Evolutionary conservation across 805 yeast genomes (phyloP), one percentile per base, ranked within the genome.

Genomic region (Cephaloascus fragrans): DNA sequence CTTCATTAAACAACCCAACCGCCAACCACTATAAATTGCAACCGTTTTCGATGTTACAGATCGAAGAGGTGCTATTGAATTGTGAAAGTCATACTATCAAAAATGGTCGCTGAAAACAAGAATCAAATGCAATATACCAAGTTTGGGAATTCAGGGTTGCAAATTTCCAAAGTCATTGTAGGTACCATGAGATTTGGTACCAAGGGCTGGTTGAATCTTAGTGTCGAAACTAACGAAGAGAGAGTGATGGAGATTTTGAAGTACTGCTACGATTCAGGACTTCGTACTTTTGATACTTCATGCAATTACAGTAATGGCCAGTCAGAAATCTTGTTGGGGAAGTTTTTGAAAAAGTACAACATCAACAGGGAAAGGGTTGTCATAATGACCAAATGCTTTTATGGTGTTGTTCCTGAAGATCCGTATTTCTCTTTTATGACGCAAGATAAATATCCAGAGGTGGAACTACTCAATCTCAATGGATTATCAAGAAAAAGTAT

Each of bases 111-210:
- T n/a, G n/a, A n/a, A n/a, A n/a, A n/a, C n/a, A n/a, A n/a, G n/a
- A n/a, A n/a, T n/a, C n/a, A n/a, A n/a, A n/a, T n/a, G n/a, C n/a
- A n/a, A 31, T 31, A 23, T 23, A 12, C 28, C 12, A 6, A 6
- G 12, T 19, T 32, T 20, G 59, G 58, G 9, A 44, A 44, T 34
- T 56, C 62, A 8, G 60, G 62, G 1, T 47, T 56, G 34, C 39
- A 45, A 10, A 45, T 57, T 16, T 47, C 58, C 17, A 45, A 46
- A 23, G 32, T 57, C 29, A 49, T 57, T 34, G 52, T 54, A 12
- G 62, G 62, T 10, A 51, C 57, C 40, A 55, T 54, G 61, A 35
- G 53, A 12, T 55, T 49, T 52, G 55, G 43, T 47, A 46, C 18
- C 55, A 49, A 28, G 60, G 8, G 15, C 5, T 31, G 33, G 33